These are phyloP conservation scores for Cnidoscolus chayamansa DNA, from an alignment of 441 rosid genomes.

Conservation along the genomic window DNA sequence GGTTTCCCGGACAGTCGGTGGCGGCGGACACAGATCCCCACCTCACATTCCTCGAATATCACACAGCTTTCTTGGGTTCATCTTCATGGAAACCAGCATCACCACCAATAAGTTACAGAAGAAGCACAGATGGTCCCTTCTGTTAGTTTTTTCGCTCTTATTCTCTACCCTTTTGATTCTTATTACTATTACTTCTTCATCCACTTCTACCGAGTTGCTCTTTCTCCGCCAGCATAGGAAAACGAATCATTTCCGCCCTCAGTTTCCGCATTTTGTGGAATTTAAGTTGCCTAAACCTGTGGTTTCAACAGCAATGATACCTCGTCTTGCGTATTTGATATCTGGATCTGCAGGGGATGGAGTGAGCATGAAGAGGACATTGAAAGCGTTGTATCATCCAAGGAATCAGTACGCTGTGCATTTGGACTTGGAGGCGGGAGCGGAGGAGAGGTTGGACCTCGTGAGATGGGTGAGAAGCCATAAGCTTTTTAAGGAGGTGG, in stretches of 20 bases:
- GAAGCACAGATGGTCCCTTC: slow-evolving; percentile 45
- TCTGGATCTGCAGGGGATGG: slow-evolving; percentile 32
- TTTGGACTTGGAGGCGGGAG: slow-evolving; percentile 28
- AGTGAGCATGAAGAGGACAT: slow-evolving; percentile 15
- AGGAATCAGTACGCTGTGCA: slow-evolving; percentile 28
- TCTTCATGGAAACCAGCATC: slow-evolving; percentile 32
- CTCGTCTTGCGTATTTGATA: slow-evolving; percentile 29
- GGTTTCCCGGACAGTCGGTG: background rate
- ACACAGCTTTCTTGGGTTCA: background rate
- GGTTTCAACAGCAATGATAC: background rate
- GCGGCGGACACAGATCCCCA: slow-evolving; percentile 11
- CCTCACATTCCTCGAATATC: background rate
- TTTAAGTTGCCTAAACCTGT: slow-evolving; percentile 16
- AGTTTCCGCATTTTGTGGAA: slow-evolving; percentile 29
- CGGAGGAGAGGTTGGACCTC: slow-evolving; percentile 28
- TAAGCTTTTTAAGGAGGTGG: slow-evolving; percentile 23
- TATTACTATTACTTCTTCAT: slow-evolving; percentile 31
- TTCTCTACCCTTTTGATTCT: slow-evolving; percentile 42
- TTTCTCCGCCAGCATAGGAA: slow-evolving; percentile 15
- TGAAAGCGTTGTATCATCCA: slow-evolving; percentile 31
- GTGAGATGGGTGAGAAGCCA: slow-evolving; percentile 19
- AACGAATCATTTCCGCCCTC: slow-evolving; percentile 26
- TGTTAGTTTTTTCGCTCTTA: slow-evolving; percentile 32
- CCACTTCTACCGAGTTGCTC: slow-evolving; percentile 24
- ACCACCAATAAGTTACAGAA: slow-evolving; percentile 30